Evolutionary conservation across 805 yeast species (phyloP).

Genomic region (Nadsonia fulvescens): DNA sequence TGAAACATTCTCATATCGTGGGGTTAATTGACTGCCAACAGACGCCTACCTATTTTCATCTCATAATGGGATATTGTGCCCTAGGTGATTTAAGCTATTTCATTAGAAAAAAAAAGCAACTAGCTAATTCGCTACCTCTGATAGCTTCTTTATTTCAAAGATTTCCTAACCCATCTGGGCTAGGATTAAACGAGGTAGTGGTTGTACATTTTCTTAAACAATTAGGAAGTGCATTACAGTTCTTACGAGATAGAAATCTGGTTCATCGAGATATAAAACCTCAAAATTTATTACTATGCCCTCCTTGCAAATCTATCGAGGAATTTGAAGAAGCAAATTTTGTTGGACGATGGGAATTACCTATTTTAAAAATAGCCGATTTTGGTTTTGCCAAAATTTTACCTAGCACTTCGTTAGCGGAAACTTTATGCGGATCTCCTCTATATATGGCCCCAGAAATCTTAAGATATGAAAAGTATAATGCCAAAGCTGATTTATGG

Average conservation of each 20-base stretch:
- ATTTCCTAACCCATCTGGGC: conserved; percentile 64
- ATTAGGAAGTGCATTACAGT: conserved; percentile 65
- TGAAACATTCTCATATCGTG: conserved; percentile 89
- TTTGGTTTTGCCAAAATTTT: conserved; percentile 93
- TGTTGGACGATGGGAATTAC: conserved; percentile 76
- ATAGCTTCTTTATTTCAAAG: conserved; percentile 57
- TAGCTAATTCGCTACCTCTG: conserved; percentile 59
- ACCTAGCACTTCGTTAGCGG: conserved; percentile 89
- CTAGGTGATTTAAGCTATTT: conserved; percentile 85
- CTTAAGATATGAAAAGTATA: conserved; percentile 80
- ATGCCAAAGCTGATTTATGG: conserved; percentile 96
- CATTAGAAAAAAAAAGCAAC: conserved; percentile 57
- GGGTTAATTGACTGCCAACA: conserved; percentile 68
- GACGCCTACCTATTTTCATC: conserved; percentile 57
- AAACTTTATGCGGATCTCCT: conserved; percentile 94
- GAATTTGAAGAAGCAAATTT: conserved; percentile 40
- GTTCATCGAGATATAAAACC: conserved; percentile 95
- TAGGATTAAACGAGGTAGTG: conserved; percentile 63
- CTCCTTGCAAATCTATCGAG: conserved; percentile 52
- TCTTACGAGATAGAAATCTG: conserved; percentile 63
- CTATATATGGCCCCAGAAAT: conserved; percentile 98
- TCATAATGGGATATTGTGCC: conserved; percentile 93
- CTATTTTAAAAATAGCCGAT: conserved; percentile 85
- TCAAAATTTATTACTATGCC: conserved; percentile 63
- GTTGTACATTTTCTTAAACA: conserved; percentile 79